Base-by-base conservation (phyloP, 805 yeast species). In the Ogataea pignaliae region DNA sequence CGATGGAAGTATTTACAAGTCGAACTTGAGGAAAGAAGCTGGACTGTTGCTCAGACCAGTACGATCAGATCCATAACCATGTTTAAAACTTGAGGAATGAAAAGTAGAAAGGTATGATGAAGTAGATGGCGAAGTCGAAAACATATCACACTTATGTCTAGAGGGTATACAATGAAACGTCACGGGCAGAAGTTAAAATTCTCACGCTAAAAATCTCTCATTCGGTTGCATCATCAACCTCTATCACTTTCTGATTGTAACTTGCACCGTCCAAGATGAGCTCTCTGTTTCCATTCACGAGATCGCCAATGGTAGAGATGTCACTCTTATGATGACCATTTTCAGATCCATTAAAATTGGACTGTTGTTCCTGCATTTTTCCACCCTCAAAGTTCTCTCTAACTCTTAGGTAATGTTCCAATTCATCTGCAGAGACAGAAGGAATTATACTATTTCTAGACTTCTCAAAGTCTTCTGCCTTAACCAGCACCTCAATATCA, bases 371-470 rank as follows among this genome's bases (percentile, higher is more conserved):
- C 37, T 48, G 42, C 18, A 43, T 68, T 54, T 76, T 75, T 3
- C 76, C 78, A 5, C 91, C 89, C 63, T 88, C 96, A 60, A 91
- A 91, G 55, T 79, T 83, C 53, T 79, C 76, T 49, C 95, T 78
- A n/a, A 93, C 85, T 38, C 77, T 65, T 55, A 83, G 67, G 57
- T 93, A 93, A 56, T 91, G 98, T 21, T 74, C 73, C 40, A 93
- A 70, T 58, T 93, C 99, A 30, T 88, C 95, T 2, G 79, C 81
- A 39, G 96, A 85, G 10, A 93, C 97, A 34, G 93, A 82, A 0
- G 98, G 96, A 17, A 77, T 73, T 50, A 93, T 71, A 42, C 82
- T 87, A 4, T 67, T 59, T 52, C 78, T 80, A 0, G 97, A 91
- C 56, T 80, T 85, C n/a, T 68, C 69, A 59, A 91, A 91, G 60